Evolutionary conservation across 2,329 filamentous ascomycete species (phyloP), one percentile per base, ranked within the genome.

Genomic region (Mariannaea elegans): DNA sequence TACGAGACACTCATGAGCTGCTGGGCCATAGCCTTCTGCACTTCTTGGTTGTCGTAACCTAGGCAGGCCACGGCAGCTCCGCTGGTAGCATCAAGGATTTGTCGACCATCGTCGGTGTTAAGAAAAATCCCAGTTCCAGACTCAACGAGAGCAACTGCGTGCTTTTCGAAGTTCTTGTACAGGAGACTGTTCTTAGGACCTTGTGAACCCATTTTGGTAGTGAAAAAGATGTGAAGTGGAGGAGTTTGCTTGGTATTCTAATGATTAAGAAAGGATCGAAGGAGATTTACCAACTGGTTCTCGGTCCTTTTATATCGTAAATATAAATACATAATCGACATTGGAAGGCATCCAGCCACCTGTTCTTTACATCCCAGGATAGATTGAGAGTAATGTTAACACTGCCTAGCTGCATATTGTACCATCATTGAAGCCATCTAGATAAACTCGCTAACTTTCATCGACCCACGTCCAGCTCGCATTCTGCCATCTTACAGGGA

Each of bases 161-260:
- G 65, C 21, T 65, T 66, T 9, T 68, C 63, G 1, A 68, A 68
- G 54, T 68, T 68, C 36, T 68, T 68, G 65, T 68, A 68, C 1
- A 68, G 44, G 16, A 68, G 65, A 23, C 65, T 68, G 63, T 68
- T 68, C 32, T 56, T 63, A 2, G 63, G 39, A 5, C 45, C 51
- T 36, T 55, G 47, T n/a, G 63, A 62, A 4, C 56, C 39, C 65
- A 67, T 67, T 14, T 27, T 27, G 24, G 9, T 27, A 6, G 27
- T 63, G 53, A 8, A 27, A 23, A 12, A 7, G 14, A 32, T 7
- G 12, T n/a, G 13, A 1, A 16, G 14, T 13, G 1, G 6, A n/a
- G 16, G 19, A 6, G 21, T 12, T 32, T 45, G 29, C 4, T 54
- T 39, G n/a, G 18, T 34, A n/a, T n/a, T 13, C 10, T 14, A 10